phyloP scores from a whole-genome alignment of 176 grass and related monocot genomes.

The Juncus effusus region DNA sequence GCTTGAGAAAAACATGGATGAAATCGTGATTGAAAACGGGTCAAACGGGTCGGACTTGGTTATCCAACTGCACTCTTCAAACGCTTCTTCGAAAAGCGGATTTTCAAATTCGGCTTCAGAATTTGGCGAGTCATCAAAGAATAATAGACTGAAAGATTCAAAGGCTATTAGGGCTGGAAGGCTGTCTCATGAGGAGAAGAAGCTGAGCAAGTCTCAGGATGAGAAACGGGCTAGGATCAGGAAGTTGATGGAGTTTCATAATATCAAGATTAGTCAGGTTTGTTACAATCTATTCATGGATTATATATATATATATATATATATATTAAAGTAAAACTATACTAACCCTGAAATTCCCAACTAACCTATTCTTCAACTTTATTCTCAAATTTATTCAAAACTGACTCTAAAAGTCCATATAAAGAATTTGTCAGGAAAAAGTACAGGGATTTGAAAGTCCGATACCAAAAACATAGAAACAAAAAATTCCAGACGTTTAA shows the following conservation, averaged over 20 bases:
- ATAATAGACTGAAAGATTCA: constrained; percentile 68
- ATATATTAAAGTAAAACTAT: no score
- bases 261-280: constrained; percentile 99
- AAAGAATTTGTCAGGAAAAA: no score
- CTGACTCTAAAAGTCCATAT: no score
- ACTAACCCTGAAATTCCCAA: no score
- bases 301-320: no score
- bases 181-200: constrained; percentile 90
- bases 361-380: no score
- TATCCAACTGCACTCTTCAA: constrained; percentile 47
- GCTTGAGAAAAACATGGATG: constrained; percentile 69
- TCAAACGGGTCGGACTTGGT: constrained; percentile 41
- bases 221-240: constrained; percentile 74
- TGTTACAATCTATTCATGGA: background rate
- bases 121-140: constrained; percentile 48
- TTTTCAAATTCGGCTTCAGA: constrained; percentile 48
- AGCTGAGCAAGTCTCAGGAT: constrained; percentile 71
- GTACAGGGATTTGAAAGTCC: no score
- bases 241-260: constrained; percentile 91
- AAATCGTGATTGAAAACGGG: constrained; percentile 42
- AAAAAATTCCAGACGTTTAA: no score
- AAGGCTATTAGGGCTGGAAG: constrained; percentile 61
- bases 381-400: no score
- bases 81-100: constrained; percentile 60
- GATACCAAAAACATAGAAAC: no score